Evolutionary conservation across 805 yeast genomes (phyloP), one percentile per base, ranked within the genome.

Genomic region (Yarrowia sp.): DNA sequence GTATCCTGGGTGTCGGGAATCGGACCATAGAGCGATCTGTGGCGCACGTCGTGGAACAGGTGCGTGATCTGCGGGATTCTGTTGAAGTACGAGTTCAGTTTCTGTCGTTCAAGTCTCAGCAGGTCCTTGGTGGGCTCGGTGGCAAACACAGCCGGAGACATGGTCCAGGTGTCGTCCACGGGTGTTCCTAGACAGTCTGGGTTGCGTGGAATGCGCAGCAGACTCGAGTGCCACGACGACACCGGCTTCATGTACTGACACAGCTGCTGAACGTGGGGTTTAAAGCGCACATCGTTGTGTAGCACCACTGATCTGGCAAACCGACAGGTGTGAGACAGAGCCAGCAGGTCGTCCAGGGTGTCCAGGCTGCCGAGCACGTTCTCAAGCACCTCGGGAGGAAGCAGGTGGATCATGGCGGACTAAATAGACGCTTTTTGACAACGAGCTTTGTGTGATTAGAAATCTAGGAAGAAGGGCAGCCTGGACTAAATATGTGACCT

Each of bases 231-330:
- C 61, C 61, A 55, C 6, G 61, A 55, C 12, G 46, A 16, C 2
- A 35, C 24, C 24, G 58, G 58, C 3, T 42, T 51, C 58, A 51
- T 51, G 42, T 51, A 55, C 27, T 31, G 47, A 9, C 61, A 55
- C 49, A 55, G 18, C 8, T 29, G n/a, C 29, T 55, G 61, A 1
- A 39, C 61, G 14, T 55, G 61, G 5, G 33, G n/a, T 39, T 55
- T 55, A 38, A 55, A 55, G 5, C 35, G 19, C 29, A 38, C 29
- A 35, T 55, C 61, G n/a, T 55, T 39, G 19, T 38, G 47, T 8
- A 55, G 6, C 21, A 55, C 46, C 36, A 55, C 47, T 19, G 33
- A 25, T 55, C 61, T 25, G 25, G 36, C 16, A 25, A 22, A 55
- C 21, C 18, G 47, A 29, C 47, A 27, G 14, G 49, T 38, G n/a